Percentiles rank a stretch among this genome's conserved stretches.
phyloP scores from a whole-genome alignment of 2,329 filamentous ascomycete species.

The Fusarium nisikadoi region DNA sequence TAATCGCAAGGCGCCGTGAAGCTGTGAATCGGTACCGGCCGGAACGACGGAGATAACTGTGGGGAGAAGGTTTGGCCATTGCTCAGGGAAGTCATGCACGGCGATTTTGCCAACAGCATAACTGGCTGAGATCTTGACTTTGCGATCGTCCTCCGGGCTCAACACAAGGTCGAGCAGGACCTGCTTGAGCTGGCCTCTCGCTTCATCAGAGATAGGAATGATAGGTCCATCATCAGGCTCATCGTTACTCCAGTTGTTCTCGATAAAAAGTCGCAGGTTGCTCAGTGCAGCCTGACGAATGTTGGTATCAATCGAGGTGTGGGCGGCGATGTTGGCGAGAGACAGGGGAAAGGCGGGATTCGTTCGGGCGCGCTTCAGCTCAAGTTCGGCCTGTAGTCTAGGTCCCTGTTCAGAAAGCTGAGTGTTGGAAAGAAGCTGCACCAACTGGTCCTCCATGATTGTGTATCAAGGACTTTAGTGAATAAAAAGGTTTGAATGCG shows the following conservation, averaged over 20 bases:
- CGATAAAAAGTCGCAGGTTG: slow-evolving; percentile 83
- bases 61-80: slow-evolving; percentile 91
- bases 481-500: slow-evolving; percentile 11
- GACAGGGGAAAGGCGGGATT: slow-evolving; percentile 80
- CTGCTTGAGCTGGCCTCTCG: slow-evolving; percentile 78
- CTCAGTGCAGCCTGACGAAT: slow-evolving; percentile 87
- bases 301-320: slow-evolving; percentile 76
- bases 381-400: slow-evolving; percentile 87
- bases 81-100: slow-evolving; percentile 89
- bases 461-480: slow-evolving; percentile 26
- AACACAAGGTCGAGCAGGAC: slow-evolving; percentile 82
- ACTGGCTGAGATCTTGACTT: slow-evolving; percentile 86
- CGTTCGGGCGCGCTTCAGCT: slow-evolving; percentile 76
- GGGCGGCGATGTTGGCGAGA: slow-evolving; percentile 82
- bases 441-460: slow-evolving; percentile 90
- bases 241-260: slow-evolving; percentile 83
- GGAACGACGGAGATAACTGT: slow-evolving; percentile 81
- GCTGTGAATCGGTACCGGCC: slow-evolving; percentile 78
- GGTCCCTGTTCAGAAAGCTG: slow-evolving; percentile 80
- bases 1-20: slow-evolving; percentile 90
- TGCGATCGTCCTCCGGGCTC: slow-evolving; percentile 78
- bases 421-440: slow-evolving; percentile 87
- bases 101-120: slow-evolving; percentile 93
- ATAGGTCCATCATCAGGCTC: slow-evolving; percentile 73
- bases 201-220: slow-evolving; percentile 76